phyloP scores from a whole-genome alignment of 2,329 filamentous ascomycete species.

The Helicocarpus griseus region DNA sequence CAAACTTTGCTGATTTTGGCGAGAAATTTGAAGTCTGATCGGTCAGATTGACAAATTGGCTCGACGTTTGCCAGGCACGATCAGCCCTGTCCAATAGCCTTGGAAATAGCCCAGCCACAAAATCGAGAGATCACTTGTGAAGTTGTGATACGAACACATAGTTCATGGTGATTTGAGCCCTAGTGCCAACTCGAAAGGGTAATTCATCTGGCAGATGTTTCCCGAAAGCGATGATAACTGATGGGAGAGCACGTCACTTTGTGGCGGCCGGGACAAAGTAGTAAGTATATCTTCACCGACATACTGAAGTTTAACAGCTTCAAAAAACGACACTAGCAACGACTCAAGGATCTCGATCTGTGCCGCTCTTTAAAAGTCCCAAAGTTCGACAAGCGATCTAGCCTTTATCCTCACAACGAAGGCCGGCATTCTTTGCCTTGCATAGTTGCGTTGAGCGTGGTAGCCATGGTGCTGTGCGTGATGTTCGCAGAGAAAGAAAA shows the following conservation, averaged over 20 bases:
- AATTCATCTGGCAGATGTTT: no score
- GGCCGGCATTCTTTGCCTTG: no score
- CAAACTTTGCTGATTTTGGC: neutral
- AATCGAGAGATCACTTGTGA: neutral
- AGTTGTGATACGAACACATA: neutral
- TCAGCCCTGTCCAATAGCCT: neutral
- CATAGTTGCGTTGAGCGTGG: no score
- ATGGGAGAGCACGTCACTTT: no score
- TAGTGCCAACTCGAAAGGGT: no score
- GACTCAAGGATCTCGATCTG: neutral
- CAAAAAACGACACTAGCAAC: neutral
- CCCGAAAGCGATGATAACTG: no score
- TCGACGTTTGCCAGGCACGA: neutral
- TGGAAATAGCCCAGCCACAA: neutral
- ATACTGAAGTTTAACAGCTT: neutral
- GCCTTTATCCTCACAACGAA: no score
- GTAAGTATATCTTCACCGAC: no score
- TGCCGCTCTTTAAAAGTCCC: neutral
- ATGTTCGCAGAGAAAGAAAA: neutral
- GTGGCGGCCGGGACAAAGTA: no score
- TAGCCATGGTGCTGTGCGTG: no score
- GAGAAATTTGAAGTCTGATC: neutral
- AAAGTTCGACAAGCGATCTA: no score
- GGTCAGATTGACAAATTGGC: neutral
- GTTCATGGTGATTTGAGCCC: neutral